Evolutionary conservation across 208 protist genomes (phyloP), one percentile per base, ranked within the genome.

Genomic region (Herpetomonas samuelpessoai): DNA sequence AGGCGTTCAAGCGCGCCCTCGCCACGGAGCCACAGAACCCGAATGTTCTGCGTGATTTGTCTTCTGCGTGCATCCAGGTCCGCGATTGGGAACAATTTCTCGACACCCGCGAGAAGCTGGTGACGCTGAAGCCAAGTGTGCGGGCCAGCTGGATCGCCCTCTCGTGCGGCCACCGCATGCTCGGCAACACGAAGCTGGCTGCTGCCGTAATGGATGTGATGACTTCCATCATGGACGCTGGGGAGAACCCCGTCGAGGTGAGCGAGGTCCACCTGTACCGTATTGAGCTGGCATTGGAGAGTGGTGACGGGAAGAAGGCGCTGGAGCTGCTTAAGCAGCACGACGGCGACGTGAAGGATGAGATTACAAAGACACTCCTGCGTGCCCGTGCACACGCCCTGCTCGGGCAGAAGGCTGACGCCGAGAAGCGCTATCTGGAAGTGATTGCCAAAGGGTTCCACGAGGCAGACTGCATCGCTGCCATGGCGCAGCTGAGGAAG

Each of bases 21-120:
- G 52, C 71, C 46, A 74, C 73, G 2, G 90, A 95, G 52, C 57
- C 76, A 22, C 74, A 77, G 19, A 97, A 98, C 78, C 10, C 70
- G 31, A 84, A 94, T 64, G 88, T 98, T 56, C 63, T 98, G 45
- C 72, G 92, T 28, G 97, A 98, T 63, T 57, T 98, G 12, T 78
- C 83, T 31, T 65, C 83, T 9, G 68, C 88, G n/a, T 93, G 94
- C 70, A 79, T 97, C 29, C 96, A 98, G 63, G 52, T 91, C 46
- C 83, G 95, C 22, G 95, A 98, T 62, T 92, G 91, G 69, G 79
- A 91, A 22, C 86, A 90, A 39, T 97, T 96, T 65, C 57, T 96
- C 21, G 74, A 96, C 30, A 85, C 77, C 16, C 78, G 94, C 22
- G 69, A 95, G 54, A 87, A 88, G 64, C 78, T 98, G 67, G 76